Evolutionary conservation across 2,329 filamentous ascomycete genomes (phyloP), one percentile per base, ranked within the genome.

Genomic region (Macrophomina tecta): DNA sequence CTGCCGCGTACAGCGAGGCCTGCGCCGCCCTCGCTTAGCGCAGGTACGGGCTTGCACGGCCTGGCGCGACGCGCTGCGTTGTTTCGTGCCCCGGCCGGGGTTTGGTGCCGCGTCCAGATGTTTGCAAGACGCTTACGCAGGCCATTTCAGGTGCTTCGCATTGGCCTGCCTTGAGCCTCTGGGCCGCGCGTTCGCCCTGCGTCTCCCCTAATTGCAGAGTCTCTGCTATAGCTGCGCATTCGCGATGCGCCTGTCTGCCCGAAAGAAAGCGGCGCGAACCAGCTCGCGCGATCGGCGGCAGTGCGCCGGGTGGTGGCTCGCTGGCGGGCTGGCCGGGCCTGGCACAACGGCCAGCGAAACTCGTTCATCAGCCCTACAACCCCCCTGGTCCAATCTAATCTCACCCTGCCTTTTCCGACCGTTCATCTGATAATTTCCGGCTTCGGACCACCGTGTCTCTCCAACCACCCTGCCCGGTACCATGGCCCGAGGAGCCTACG

Each of bases 401-500:
- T 52, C 60, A 16, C 60, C 46, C 60, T 40, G 38, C 11, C 61
- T 36, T 6, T 34, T 53, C 53, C 11, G 12, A 48, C 16, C 5
- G 5, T 18, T 36, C 48, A 64, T 64, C 61, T 64, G 61, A 64
- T 64, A 64, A 64, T 64, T 53, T 64, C 61, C 61, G 61, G 49
- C 49, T n/a, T 53, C 61, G 61, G 61, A 9, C 42, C 40, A 18
- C 16, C 23, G 23, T 11, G 23, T 48, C 56, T 32, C 42, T 16
- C 28, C 45, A 38, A 32, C 56, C 14, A 46, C 18, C 28, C 14
- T 30, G 14, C 6, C 28, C 45, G 58, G 42, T 49, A 18, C 16
- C 9, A 28, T 62, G 58, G 58, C 32, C 58, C 58, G 45, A 12
- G n/a, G 56, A 62, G 58, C 58, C 58, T 49, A 62, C 49, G 58